Base-by-base conservation (phyloP, 1,284 basidiomycete species). In the Neolentinus lepideus region DNA sequence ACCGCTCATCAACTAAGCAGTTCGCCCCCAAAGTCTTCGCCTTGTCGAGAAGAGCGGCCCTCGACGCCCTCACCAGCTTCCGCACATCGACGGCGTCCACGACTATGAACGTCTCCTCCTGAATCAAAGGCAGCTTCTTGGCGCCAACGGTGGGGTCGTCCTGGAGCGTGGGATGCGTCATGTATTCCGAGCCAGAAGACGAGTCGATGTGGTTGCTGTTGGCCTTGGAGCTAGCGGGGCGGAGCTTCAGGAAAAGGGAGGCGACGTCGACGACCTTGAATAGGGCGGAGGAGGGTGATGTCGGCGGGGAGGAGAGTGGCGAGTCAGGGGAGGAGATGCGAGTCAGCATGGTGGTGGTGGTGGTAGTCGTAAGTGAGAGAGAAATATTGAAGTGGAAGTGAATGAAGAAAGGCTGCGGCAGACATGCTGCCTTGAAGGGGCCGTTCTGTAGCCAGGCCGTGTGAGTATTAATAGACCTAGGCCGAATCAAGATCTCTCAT, bases 1-100 rank as follows among this genome's bases (percentile, higher is more conserved):
- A 88, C 87, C 78, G 74, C 65, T 90, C 87, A 50, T 89, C 80
- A 3, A 85, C 75, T 52, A 90, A 73, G 1, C 79, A 80, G 60
- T 83, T 84, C 1, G 78, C 82, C 11, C 81, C 84, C 2, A 79
- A 58, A 22, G 62, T 62, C 57, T 74, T 69, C n/a, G 82, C 80
- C 55, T 75, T 72, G 55, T 84, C 78, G 55, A 85, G 64, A 38
- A 89, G 64, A 38, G 70, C 67, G 9, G 71, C 67, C 51, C 86
- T 77, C 26, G 80, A 77, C 12, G 75, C 76, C 12, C 81, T 69
- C 51, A 90, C 68, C 10, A 90, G 72, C 57, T 76, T 79, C 21
- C 66, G 63, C 26, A 79, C 72, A 61, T 88, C 84, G 31, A 90
- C 88, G 1, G 77, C 88, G 53, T 79, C 81, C 12, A 68, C 69